These are phyloP conservation scores for Allium sativum DNA, from an alignment of 106 monocot genomes.

Conservation along the genomic window DNA sequence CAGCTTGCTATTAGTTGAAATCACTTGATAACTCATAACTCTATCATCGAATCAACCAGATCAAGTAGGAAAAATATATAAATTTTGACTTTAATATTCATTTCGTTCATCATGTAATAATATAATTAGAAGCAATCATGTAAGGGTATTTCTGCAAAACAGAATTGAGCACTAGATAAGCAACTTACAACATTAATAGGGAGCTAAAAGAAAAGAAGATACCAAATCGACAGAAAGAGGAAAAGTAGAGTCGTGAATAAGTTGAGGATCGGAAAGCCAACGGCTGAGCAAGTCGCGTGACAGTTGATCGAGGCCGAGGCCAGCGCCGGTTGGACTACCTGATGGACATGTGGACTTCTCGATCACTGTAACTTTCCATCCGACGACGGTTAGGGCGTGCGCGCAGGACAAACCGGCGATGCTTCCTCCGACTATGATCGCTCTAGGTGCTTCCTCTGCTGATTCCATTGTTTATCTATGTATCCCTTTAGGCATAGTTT, in stretches of 20 bases:
- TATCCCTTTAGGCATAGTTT: neutral
- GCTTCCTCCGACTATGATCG: constrained; percentile 61
- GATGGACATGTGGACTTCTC: constrained; percentile 32
- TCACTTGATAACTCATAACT: no score
- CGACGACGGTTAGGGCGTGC: constrained; percentile 30
- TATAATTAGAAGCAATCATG: no score
- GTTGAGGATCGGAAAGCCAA: constrained; percentile 23
- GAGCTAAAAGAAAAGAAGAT: neutral
- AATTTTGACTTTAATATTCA: neutral
- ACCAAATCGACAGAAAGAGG: constrained; percentile 37
- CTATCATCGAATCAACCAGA: no score
- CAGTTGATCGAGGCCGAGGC: constrained; percentile 55
- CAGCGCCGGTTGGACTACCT: constrained; percentile 38
- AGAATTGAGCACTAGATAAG: neutral
- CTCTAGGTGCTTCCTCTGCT: constrained; percentile 1
- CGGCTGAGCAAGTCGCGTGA: constrained; percentile 26
- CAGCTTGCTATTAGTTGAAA: neutral
- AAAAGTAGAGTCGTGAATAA: constrained; percentile 21
- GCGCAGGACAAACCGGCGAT: constrained; percentile 55
- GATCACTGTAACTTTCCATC: constrained; percentile 39
- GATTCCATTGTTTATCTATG: neutral
- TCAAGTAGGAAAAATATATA: neutral
- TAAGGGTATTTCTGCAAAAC: neutral
- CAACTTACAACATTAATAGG: neutral
- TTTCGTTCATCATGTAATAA: no score